Evolutionary conservation across 1,284 basidiomycete genomes (phyloP).

Genomic region (Fomitopsis palustris): DNA sequence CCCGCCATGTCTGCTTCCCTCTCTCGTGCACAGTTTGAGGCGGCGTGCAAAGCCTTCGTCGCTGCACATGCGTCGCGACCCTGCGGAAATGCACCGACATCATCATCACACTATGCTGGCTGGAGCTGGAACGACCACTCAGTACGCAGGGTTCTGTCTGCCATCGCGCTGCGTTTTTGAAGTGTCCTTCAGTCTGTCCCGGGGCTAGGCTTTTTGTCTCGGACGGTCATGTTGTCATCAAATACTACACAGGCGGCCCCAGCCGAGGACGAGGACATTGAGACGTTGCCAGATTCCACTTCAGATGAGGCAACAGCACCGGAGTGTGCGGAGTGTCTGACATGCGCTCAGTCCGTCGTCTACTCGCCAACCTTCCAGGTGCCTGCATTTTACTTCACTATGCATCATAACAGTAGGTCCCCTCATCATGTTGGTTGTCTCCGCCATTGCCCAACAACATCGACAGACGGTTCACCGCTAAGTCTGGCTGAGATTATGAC

Average conservation of each 20-base stretch:
- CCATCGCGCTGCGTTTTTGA: background rate
- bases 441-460: background rate
- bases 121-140: slow-evolving; percentile 59
- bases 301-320: slow-evolving; percentile 10
- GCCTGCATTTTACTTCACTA: slow-evolving; percentile 75
- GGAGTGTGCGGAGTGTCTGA: slow-evolving; percentile 25
- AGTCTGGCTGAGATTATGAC: slow-evolving; percentile 49
- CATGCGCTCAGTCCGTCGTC: slow-evolving; percentile 60
- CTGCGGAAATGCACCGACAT: slow-evolving; percentile 5
- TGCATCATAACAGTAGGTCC: slow-evolving; percentile 63
- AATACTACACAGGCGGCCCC: background rate
- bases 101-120: slow-evolving; percentile 13
- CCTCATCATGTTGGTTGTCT: background rate
- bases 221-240: slow-evolving; percentile 24
- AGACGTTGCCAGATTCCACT: background rate
- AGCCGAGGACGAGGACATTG: background rate
- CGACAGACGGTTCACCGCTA: slow-evolving; percentile 62
- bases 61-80: slow-evolving; percentile 23
- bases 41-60: slow-evolving; percentile 54
- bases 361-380: slow-evolving; percentile 74
- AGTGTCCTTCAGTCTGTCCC: slow-evolving; percentile 26
- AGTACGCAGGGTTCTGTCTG: slow-evolving; percentile 33
- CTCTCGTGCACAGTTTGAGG: slow-evolving; percentile 58
- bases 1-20: slow-evolving; percentile 34
- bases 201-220: slow-evolving; percentile 46